Evolutionary conservation across 768 basidiomycete species (phyloP).

Genomic region (Hydnomerulius pinastri): DNA sequence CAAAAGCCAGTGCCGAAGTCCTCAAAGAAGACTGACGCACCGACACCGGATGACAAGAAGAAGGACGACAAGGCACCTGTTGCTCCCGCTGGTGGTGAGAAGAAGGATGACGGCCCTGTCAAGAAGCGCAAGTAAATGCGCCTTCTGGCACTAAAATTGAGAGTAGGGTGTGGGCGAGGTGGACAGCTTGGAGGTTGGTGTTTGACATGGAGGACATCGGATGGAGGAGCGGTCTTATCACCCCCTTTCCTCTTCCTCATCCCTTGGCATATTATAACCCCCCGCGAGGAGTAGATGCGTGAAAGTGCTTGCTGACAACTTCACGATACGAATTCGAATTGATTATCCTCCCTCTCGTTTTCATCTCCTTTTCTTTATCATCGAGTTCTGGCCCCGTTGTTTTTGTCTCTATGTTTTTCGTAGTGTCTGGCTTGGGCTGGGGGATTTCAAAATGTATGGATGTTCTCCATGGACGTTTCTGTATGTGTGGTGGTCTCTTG

Average conservation of each 20-base stretch:
- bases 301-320: slow-evolving; percentile 5
- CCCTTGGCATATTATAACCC: slow-evolving; percentile 8
- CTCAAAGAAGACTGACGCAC: slow-evolving; percentile 75
- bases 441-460: slow-evolving; percentile 26
- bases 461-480: slow-evolving; percentile 11
- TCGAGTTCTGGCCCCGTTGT: not conserved
- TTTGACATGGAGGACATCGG: slow-evolving; percentile 12
- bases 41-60: slow-evolving; percentile 64
- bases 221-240: slow-evolving; percentile 1
- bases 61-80: slow-evolving; percentile 66
- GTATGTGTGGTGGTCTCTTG: not conserved
- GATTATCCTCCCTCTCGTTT: not conserved
- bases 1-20: slow-evolving; percentile 75
- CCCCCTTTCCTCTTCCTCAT: not conserved
- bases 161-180: not conserved
- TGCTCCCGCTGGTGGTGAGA: slow-evolving; percentile 70
- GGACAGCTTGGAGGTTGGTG: slow-evolving; percentile 1
- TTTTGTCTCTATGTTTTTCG: slow-evolving; percentile 14
- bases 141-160: not conserved
- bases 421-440: slow-evolving; percentile 12
- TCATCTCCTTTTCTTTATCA: slow-evolving; percentile 3
- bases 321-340: slow-evolving; percentile 4
- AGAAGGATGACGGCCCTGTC: slow-evolving; percentile 64
- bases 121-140: slow-evolving; percentile 73
- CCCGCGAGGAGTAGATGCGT: slow-evolving; percentile 7